Percentiles rank a stretch among this genome's conserved stretches.
Evolutionary conservation across 106 monocot species (phyloP).

Genomic region (Phalaenopsis aphrodite): DNA sequence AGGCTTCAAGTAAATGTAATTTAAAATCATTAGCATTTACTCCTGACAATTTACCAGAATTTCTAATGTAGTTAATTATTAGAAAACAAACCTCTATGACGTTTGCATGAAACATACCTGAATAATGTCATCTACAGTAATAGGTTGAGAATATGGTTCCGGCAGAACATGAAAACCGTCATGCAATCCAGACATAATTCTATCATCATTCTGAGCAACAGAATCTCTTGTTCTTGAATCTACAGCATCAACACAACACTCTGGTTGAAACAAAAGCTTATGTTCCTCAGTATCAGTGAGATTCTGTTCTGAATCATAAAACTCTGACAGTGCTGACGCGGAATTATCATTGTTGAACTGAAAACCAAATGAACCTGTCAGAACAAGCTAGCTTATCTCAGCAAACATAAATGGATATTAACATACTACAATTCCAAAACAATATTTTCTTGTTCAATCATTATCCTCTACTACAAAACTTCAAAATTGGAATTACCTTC

Average conservation of each 20-base stretch:
- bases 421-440: neutral
- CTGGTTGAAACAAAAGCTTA: slow-evolving; percentile 1
- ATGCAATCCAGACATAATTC: neutral
- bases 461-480: neutral
- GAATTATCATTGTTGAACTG: neutral
- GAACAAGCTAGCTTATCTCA: neutral
- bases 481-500: neutral
- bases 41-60: neutral
- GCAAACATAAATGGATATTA: neutral
- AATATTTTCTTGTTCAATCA: neutral
- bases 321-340: neutral
- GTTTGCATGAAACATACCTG: slow-evolving; percentile 12
- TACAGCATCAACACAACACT: neutral
- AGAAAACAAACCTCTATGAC: neutral
- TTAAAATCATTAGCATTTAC: neutral
- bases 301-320: neutral
- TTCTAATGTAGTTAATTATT: neutral
- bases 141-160: neutral
- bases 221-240: neutral
- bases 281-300: neutral
- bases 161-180: neutral
- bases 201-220: neutral
- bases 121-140: slow-evolving; percentile 6
- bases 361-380: slow-evolving; percentile 12
- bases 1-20: neutral